These are phyloP conservation scores for Mallotus nudiflorus DNA, from an alignment of 345 rosid genomes.

Conservation along the genomic window DNA sequence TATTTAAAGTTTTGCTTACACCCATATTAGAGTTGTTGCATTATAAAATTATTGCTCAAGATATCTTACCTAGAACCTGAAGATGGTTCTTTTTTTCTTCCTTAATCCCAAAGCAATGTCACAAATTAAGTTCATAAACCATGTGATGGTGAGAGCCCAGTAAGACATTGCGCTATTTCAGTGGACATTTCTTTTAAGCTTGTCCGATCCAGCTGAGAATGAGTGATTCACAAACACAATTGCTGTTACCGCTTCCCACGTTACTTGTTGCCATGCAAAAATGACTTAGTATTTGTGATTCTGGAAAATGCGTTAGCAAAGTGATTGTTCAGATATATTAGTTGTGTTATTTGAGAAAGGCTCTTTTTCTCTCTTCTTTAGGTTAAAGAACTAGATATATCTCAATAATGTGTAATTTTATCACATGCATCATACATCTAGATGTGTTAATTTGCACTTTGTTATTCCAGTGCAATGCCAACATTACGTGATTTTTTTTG, in stretches of 20 bases:
- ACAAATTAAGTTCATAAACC: not conserved
- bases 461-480: constrained; percentile 12
- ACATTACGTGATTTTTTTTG: constrained; percentile 20
- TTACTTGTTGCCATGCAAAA: not conserved
- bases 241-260: not conserved
- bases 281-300: not conserved
- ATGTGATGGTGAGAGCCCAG: not conserved
- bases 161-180: not conserved
- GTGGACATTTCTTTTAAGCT: not conserved
- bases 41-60: not conserved
- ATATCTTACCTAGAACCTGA: not conserved
- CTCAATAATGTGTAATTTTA: not conserved
- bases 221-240: not conserved
- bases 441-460: not conserved
- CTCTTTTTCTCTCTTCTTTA: not conserved
- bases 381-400: not conserved
- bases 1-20: not conserved
- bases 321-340: not conserved
- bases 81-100: not conserved
- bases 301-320: not conserved
- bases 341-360: not conserved
- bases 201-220: not conserved
- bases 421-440: not conserved
- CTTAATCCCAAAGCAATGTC: not conserved
- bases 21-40: not conserved